Conservation (phyloP, 176 grass and related monocot species). For the Triticum urartu region DNA sequence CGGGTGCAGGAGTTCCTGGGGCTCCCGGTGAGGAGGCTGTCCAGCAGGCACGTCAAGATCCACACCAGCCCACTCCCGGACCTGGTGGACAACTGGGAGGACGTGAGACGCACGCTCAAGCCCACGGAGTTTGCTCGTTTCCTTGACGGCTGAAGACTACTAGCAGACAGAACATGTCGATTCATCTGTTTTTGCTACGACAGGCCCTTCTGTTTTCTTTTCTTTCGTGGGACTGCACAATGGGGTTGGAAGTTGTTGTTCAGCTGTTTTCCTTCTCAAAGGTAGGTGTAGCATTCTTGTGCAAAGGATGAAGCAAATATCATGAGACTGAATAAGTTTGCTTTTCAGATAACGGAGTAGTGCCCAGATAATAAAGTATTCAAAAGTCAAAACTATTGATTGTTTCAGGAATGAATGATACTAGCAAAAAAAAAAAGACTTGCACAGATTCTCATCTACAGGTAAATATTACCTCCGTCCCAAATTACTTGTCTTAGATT, state of each 20-base stretch:
- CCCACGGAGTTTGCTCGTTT: conserved; percentile 66
- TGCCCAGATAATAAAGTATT: not conserved
- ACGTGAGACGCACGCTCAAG: conserved; percentile 49
- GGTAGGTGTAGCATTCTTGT: not conserved
- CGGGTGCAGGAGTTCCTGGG: conserved; percentile 69
- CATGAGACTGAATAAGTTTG: not conserved
- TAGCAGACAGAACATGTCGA: not conserved
- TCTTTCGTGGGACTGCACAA: not conserved
- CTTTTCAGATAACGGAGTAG: not conserved
- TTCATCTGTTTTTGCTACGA: not conserved
- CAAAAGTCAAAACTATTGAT: not conserved
- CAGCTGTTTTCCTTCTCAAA: not conserved
- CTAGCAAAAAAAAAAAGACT: no score
- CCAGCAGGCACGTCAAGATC: conserved; percentile 82
- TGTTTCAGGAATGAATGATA: no score
- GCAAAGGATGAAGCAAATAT: not conserved
- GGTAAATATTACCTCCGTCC: no score
- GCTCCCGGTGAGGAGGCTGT: conserved; percentile 52
- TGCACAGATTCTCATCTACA: no score
- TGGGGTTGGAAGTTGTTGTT: no score
- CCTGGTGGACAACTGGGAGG: conserved; percentile 68
- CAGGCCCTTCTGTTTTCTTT: not conserved
- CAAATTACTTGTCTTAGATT: no score
- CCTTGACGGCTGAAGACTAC: conserved; percentile 57
- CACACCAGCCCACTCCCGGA: conserved; percentile 63